A percentile compares a stretch with the other conserved stretches of the same genome.
These are phyloP conservation scores for Beauveria rudraprayagi DNA, from an alignment of 2,329 filamentous ascomycete species.

Conservation along the genomic window DNA sequence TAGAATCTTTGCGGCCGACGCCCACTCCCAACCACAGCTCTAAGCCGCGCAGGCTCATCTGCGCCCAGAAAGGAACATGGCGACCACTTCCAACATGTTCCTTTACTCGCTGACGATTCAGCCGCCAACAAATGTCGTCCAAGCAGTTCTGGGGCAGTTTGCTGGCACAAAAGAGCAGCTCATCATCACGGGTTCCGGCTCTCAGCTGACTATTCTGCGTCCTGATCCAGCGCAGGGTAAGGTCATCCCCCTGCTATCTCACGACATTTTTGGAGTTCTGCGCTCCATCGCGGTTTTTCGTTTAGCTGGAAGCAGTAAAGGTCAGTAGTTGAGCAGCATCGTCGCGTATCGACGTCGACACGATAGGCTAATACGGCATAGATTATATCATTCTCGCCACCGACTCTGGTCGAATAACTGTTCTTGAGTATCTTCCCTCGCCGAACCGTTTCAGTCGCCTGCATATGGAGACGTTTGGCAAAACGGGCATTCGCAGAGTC, in stretches of 20 bases:
- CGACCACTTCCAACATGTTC: conserved; percentile 97
- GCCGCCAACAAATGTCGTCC: conserved; percentile 78
- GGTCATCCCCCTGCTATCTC: conserved; percentile 75
- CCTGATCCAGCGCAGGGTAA: conserved; percentile 81
- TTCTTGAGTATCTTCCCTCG: conserved; percentile 81
- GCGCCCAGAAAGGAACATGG: conserved; percentile 57
- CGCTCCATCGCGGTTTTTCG: conserved; percentile 81
- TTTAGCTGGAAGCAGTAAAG: conserved; percentile 89
- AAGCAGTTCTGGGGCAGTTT: conserved; percentile 92
- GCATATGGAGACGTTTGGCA: conserved; percentile 95
- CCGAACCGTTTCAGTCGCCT: conserved; percentile 83
- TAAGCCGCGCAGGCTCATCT: conserved; percentile 10
- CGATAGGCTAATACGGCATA: conserved; percentile 34
- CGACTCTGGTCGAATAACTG: conserved; percentile 90
- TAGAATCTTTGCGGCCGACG: conserved; percentile 10
- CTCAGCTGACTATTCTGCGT: conserved; percentile 77
- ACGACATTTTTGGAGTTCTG: conserved; percentile 95
- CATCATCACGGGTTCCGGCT: conserved; percentile 88
- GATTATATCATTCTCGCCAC: conserved; percentile 95
- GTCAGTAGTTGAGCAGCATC: conserved; percentile 52
- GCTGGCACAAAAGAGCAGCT: conserved; percentile 95
- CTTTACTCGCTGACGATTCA: conserved; percentile 97
- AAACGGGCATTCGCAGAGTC: conserved; percentile 88
- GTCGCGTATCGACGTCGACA: conserved; percentile 17
- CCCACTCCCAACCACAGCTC: conserved; percentile 6